Evolutionary conservation across 2,329 filamentous ascomycete species (phyloP), one percentile per base, ranked within the genome.

Genomic region (Fusarium verticillioides): DNA sequence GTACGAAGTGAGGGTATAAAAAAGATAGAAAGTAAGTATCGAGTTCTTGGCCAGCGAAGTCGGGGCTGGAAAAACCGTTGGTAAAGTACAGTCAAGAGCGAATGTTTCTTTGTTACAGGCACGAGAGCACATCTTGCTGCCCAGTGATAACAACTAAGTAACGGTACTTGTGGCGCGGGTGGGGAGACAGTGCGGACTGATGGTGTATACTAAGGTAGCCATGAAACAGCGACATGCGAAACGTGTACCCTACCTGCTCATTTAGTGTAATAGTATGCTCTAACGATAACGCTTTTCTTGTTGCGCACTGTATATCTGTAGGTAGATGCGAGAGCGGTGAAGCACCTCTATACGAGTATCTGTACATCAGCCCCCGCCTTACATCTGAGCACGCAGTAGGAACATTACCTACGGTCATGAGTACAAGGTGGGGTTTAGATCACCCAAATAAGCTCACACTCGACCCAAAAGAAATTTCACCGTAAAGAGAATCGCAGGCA

Each of bases 71-170:
- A 36, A 30, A 43, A 39, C 36, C 40, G 60, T 69, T 60, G 60
- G 74, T 68, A 60, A 71, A 63, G 58, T 66, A 60, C 44, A 46
- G 44, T 46, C 26, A 70, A 65, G 56, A 64, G 44, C 34, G 60
- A 59, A 37, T 54, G 71, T 66, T 66, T 69, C 73, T 69, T 78
- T 75, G 74, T 78, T 75, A 53, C 60, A 78, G 63, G 68, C 75
- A 76, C 76, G 75, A 74, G 76, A 75, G 73, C 71, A 77, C 50
- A 62, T 71, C 53, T 60, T 56, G 49, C 62, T 39, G 65, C 49
- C 57, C 57, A 53, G 62, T 54, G 76, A 78, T 77, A 78, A 68
- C 59, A 58, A 56, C 46, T 43, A 34, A 46, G 76, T 78, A 78
- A 18, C 16, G n/a, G 46, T 78, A 78, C 76, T 56, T 72, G 5